These are phyloP conservation scores for Westerdykella aurantiaca DNA, from an alignment of 2,329 filamentous ascomycete species.

Conservation along the genomic window DNA sequence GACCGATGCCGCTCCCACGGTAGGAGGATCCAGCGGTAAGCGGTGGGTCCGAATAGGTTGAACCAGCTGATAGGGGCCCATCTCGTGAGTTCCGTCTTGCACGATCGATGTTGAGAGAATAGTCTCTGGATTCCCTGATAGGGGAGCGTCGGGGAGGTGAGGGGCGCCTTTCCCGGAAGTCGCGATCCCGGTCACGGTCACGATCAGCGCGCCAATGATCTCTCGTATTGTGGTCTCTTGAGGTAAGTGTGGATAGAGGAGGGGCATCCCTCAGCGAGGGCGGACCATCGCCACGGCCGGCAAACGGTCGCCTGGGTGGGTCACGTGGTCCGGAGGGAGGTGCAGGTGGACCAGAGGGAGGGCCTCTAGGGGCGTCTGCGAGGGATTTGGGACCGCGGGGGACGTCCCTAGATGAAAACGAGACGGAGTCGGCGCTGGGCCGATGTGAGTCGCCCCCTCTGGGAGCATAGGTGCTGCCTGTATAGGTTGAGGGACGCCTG, in stretches of 20 bases:
- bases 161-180: slow-evolving; percentile 53
- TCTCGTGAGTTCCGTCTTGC: slow-evolving; percentile 65
- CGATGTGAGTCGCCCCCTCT: slow-evolving; percentile 35
- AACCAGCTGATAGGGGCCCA: slow-evolving; percentile 65
- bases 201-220: slow-evolving; percentile 53
- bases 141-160: slow-evolving; percentile 62
- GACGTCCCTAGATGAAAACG: slow-evolving; percentile 50
- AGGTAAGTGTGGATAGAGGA: slow-evolving; percentile 39
- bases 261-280: slow-evolving; percentile 53
- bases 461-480: slow-evolving; percentile 49
- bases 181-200: slow-evolving; percentile 49
- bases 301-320: slow-evolving; percentile 56
- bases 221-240: slow-evolving; percentile 59
- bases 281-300: slow-evolving; percentile 55
- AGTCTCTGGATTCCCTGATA: slow-evolving; percentile 55
- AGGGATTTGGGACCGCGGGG: slow-evolving; percentile 78
- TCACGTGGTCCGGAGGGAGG: slow-evolving; percentile 47
- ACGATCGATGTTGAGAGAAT: slow-evolving; percentile 58
- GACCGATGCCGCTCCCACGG: slow-evolving; percentile 50
- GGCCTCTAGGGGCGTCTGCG: slow-evolving; percentile 54
- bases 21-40: slow-evolving; percentile 51
- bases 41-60: slow-evolving; percentile 62
- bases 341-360: slow-evolving; percentile 26
- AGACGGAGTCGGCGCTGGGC: slow-evolving; percentile 22
- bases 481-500: slow-evolving; percentile 58